phyloP scores from a whole-genome alignment of 768 basidiomycete genomes.

The Leucogyrophana mollusca region DNA sequence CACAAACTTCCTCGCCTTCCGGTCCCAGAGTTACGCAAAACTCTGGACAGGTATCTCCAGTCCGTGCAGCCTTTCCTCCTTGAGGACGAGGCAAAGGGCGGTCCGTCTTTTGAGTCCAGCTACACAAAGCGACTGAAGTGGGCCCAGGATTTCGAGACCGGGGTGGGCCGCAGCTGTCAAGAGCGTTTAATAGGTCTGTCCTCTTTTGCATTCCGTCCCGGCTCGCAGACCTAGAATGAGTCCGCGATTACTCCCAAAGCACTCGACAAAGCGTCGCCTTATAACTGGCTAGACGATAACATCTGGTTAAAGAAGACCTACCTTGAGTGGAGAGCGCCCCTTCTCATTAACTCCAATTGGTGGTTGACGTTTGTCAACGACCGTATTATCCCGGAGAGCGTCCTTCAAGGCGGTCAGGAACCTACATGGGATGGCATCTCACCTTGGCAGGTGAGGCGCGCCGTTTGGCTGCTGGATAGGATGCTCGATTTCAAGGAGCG shows the following conservation, averaged over 20 bases:
- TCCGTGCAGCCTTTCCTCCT: slow-evolving; percentile 78
- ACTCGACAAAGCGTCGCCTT: slow-evolving; percentile 77
- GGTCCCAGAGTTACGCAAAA: slow-evolving; percentile 73
- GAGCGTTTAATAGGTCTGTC: slow-evolving; percentile 68
- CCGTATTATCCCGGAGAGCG: slow-evolving; percentile 48
- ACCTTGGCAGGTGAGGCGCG: slow-evolving; percentile 82
- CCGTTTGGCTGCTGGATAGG: slow-evolving; percentile 78
- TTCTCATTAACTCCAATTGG: slow-evolving; percentile 93
- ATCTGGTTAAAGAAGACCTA: slow-evolving; percentile 91
- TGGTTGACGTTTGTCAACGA: slow-evolving; percentile 89
- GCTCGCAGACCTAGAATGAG: slow-evolving; percentile 1
- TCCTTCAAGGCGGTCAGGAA: slow-evolving; percentile 20
- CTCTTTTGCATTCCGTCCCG: neutral
- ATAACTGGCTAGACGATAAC: slow-evolving; percentile 94
- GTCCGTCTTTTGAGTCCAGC: slow-evolving; percentile 48
- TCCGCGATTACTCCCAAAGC: slow-evolving; percentile 42
- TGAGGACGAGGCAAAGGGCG: slow-evolving; percentile 66
- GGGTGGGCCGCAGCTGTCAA: slow-evolving; percentile 68
- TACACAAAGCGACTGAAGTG: slow-evolving; percentile 54
- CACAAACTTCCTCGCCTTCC: slow-evolving; percentile 67
- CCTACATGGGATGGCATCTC: slow-evolving; percentile 44
- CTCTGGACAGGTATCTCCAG: slow-evolving; percentile 74
- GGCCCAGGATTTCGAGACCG: slow-evolving; percentile 68
- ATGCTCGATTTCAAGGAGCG: slow-evolving; percentile 70
- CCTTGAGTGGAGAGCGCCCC: slow-evolving; percentile 80